A percentile compares a stretch with the other conserved stretches of the same genome.
phyloP scores from a whole-genome alignment of 108 stramenopile genomes.

The Chaetoceros muelleri region DNA sequence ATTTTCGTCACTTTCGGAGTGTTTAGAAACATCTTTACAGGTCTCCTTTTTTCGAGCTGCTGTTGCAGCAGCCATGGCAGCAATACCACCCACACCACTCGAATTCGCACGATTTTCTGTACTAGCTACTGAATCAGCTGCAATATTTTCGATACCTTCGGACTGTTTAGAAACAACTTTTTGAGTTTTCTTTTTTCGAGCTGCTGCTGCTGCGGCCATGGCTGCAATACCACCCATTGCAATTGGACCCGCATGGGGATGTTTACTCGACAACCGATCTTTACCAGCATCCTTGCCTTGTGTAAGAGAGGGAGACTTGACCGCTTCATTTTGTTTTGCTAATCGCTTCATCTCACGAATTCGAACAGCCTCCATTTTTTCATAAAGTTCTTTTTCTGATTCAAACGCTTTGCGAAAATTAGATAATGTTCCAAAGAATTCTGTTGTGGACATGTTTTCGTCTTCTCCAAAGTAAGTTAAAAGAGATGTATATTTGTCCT shows the following conservation, averaged over 20 bases:
- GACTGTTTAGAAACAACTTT: background rate
- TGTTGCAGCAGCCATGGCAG: conserved; percentile 12
- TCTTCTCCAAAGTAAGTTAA: conserved; percentile 85
- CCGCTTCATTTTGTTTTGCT: conserved; percentile 30
- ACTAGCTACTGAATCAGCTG: too few relatives aligned
- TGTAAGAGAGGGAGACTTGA: conserved; percentile 13
- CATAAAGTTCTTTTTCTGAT: conserved; percentile 51
- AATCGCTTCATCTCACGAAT: conserved; percentile 2
- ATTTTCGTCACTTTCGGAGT: background rate
- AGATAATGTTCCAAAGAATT: conserved; percentile 79
- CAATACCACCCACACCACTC: conserved; percentile 1
- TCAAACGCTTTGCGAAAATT: conserved; percentile 62
- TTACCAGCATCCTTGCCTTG: background rate
- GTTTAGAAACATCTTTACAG: background rate
- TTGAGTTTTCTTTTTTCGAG: conserved; percentile 2
- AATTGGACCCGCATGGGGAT: background rate
- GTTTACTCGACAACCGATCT: background rate
- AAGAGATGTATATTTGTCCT: conserved; percentile 46
- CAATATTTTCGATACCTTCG: too few relatives aligned
- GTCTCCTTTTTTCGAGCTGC: background rate
- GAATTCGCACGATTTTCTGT: background rate
- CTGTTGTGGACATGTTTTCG: conserved; percentile 64
- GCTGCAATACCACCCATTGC: conserved; percentile 6
- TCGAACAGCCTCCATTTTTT: conserved; percentile 37
- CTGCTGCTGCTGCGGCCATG: conserved; percentile 12